phyloP scores from a whole-genome alignment of 441 rosid genomes.

The Arabidopsis lyrata region DNA sequence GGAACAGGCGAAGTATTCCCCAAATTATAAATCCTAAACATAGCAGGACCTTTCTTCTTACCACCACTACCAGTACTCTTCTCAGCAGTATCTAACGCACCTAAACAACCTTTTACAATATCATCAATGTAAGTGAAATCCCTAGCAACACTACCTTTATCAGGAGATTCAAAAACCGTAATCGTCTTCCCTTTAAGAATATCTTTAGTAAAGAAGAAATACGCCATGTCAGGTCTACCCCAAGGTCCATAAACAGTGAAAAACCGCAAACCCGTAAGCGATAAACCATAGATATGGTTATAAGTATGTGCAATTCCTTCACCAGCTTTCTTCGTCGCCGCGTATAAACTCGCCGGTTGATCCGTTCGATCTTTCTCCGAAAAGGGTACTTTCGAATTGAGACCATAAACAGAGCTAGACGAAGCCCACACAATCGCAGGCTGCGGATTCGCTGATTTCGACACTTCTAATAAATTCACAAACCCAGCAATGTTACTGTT shows the following conservation, averaged over 20 bases:
- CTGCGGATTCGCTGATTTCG: constrained; percentile 67
- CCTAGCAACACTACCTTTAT: constrained; percentile 72
- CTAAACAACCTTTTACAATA: constrained; percentile 76
- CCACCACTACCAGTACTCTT: constrained; percentile 87
- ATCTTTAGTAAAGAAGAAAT: constrained; percentile 74
- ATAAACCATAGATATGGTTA: constrained; percentile 79
- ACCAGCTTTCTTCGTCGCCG: constrained; percentile 84
- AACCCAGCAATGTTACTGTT: constrained; percentile 72
- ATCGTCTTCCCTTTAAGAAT: constrained; percentile 70
- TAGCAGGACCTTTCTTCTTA: constrained; percentile 66
- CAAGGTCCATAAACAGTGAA: constrained; percentile 89
- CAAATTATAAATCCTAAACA: constrained; percentile 73
- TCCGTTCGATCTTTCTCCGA: constrained; percentile 78
- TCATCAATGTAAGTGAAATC: constrained; percentile 88
- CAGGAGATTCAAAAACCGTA: constrained; percentile 59
- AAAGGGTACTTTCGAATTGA: constrained; percentile 74
- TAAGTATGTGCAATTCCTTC: constrained; percentile 77
- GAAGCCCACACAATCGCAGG: constrained; percentile 81
- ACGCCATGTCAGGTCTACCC: constrained; percentile 92
- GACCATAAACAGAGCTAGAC: constrained; percentile 79
- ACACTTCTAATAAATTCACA: constrained; percentile 64
- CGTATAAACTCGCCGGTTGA: constrained; percentile 81
- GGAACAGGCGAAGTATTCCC: constrained; percentile 83
- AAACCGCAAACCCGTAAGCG: constrained; percentile 79
- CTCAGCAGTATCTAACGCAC: constrained; percentile 78